phyloP scores from a whole-genome alignment of 1,284 basidiomycete species.

The Pholiota adiposa region DNA sequence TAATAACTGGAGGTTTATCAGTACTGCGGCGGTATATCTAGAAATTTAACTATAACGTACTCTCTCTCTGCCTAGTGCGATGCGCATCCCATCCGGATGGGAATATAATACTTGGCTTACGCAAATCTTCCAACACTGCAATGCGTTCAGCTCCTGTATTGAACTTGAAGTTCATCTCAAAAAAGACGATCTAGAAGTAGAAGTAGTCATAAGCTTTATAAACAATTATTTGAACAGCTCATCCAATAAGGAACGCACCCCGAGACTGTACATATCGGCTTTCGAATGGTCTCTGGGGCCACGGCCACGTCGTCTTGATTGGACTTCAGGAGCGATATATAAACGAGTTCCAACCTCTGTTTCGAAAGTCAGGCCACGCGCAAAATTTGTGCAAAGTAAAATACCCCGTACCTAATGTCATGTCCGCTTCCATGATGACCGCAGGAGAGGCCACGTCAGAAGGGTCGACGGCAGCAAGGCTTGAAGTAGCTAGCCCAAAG shows the following conservation, averaged over 20 bases:
- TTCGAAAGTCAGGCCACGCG: not conserved
- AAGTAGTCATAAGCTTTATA: not conserved
- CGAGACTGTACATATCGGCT: conserved; percentile 95
- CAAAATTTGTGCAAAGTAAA: not conserved
- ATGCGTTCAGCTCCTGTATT: conserved; percentile 89
- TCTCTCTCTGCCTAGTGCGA: conserved; percentile 67
- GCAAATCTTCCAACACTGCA: conserved; percentile 78
- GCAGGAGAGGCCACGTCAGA: conserved; percentile 59
- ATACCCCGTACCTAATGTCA: conserved; percentile 78
- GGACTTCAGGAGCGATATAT: conserved; percentile 92
- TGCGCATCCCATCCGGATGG: conserved; percentile 76
- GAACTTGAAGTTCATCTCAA: conserved; percentile 95
- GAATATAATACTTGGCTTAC: conserved; percentile 76
- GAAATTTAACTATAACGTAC: conserved; percentile 44
- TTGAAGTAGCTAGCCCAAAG: conserved; percentile 90
- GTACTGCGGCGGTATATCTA: not conserved
- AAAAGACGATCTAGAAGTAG: conserved; percentile 82
- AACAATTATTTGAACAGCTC: conserved; percentile 5
- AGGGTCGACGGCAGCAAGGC: conserved; percentile 75
- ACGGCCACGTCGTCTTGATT: conserved; percentile 62
- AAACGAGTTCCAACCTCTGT: conserved; percentile 89
- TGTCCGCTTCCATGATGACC: conserved; percentile 57
- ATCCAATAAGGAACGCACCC: conserved; percentile 51
- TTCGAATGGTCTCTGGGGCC: conserved; percentile 78
- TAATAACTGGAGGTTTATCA: conserved; percentile 65